A percentile compares a stretch with the other conserved stretches of the same genome.
phyloP scores from a whole-genome alignment of 73 alveolate species.

The Breviolum minutum region DNA sequence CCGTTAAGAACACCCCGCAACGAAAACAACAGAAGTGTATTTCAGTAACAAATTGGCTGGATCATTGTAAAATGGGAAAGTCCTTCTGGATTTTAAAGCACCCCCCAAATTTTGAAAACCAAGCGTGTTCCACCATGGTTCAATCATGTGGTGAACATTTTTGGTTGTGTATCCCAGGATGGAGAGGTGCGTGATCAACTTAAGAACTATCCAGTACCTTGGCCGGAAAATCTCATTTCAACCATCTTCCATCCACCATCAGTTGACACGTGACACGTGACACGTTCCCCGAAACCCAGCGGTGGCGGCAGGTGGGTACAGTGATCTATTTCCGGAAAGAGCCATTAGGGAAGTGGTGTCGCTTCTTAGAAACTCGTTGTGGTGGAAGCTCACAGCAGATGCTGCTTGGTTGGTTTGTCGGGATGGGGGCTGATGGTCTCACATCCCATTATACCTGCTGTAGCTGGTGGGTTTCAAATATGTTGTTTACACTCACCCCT shows the following conservation, averaged over 20 bases:
- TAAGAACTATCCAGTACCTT: not conserved
- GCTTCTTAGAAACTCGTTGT: slow-evolving; percentile 43
- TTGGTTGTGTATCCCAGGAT: not conserved
- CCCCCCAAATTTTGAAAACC: not conserved
- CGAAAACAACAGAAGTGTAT: too few species aligned
- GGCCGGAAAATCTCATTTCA: not conserved
- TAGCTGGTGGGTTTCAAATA: too few species aligned
- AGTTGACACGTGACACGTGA: too few species aligned
- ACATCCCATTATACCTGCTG: too few species aligned
- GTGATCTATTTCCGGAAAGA: not conserved
- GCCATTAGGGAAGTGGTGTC: slow-evolving; percentile 16
- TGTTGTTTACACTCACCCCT: too few species aligned
- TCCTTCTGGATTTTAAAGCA: too few species aligned
- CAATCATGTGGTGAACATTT: too few species aligned
- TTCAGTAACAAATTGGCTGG: not conserved
- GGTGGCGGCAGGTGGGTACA: slow-evolving; percentile 14
- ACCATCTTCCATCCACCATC: not conserved
- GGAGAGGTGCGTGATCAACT: slow-evolving; percentile 10
- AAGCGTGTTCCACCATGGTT: not conserved
- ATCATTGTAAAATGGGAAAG: not conserved
- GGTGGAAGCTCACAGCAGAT: slow-evolving; percentile 37
- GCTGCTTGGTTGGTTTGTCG: not conserved
- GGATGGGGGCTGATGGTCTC: too few species aligned
- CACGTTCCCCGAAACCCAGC: not conserved
- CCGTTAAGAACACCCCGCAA: too few species aligned